Conservation (phyloP, 2,329 filamentous ascomycete genomes). For the Fusarium falciforme region DNA sequence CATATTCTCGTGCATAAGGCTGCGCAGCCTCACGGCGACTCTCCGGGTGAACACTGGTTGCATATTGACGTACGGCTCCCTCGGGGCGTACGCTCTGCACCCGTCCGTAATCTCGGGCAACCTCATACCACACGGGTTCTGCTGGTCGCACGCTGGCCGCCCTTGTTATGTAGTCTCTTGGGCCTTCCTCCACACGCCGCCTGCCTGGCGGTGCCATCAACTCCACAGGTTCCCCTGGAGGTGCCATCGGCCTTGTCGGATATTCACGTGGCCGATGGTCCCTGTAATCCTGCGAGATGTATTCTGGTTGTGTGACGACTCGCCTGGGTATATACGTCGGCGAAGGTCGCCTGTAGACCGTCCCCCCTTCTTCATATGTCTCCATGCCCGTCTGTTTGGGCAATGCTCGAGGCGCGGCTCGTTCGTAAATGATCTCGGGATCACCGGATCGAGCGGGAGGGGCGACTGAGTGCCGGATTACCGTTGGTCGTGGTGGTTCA, state of each 20-base stretch:
- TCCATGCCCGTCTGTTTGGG: slow-evolving; percentile 62
- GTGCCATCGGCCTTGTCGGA: slow-evolving; percentile 60
- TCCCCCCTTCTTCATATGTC: slow-evolving; percentile 61
- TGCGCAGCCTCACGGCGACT: slow-evolving; percentile 45
- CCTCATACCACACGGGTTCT: slow-evolving; percentile 57
- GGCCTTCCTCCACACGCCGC: slow-evolving; percentile 57
- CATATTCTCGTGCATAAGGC: slow-evolving; percentile 49
- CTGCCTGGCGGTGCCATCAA: slow-evolving; percentile 57
- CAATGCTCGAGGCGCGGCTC: slow-evolving; percentile 63
- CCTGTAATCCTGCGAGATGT: slow-evolving; percentile 62
- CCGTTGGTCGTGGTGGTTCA: slow-evolving; percentile 61
- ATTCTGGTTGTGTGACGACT: slow-evolving; percentile 73
- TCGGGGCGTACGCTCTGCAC: slow-evolving; percentile 58
- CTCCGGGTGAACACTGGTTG: slow-evolving; percentile 43
- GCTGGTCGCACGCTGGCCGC: slow-evolving; percentile 69
- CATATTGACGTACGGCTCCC: slow-evolving; percentile 44
- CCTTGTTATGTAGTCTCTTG: slow-evolving; percentile 66
- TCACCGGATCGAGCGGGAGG: slow-evolving; percentile 60
- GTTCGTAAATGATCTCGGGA: slow-evolving; percentile 74
- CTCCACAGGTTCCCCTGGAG: slow-evolving; percentile 59
- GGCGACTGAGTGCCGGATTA: slow-evolving; percentile 64
- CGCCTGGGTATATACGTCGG: slow-evolving; percentile 65
- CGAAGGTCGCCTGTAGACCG: slow-evolving; percentile 63
- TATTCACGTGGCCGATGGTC: slow-evolving; percentile 69
- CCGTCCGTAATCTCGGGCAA: slow-evolving; percentile 56